These are phyloP conservation scores for Escallonia rubra DNA, from an alignment of 129 eudicot genomes.

Conservation along the genomic window DNA sequence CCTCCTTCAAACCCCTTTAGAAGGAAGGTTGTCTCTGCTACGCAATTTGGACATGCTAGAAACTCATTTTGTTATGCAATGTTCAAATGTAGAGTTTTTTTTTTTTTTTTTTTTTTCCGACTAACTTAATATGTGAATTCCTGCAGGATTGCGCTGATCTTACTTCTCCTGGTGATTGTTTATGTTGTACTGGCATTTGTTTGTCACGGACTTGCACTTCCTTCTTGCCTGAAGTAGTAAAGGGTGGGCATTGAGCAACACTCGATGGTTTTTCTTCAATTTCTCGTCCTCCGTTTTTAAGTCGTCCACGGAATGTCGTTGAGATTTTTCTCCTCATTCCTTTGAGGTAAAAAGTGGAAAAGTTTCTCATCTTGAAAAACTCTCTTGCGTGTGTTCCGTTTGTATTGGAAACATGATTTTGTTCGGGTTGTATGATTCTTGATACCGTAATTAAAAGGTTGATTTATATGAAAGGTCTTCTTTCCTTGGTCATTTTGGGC, in stretches of 20 bases:
- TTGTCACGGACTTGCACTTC: slow-evolving; percentile 77
- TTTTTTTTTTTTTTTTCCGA: not conserved
- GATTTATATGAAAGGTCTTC: not conserved
- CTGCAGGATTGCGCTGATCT: slow-evolving; percentile 74
- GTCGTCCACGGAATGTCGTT: slow-evolving; percentile 1
- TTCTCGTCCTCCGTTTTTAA: slow-evolving; percentile 1
- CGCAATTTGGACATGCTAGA: no score
- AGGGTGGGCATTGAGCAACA: not conserved
- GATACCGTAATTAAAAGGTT: not conserved
- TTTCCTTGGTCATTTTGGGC: no score
- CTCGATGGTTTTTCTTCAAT: not conserved
- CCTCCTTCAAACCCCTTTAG: no score
- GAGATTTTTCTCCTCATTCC: slow-evolving; percentile 1
- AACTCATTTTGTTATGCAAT: no score
- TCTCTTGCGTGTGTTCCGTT: slow-evolving; percentile 11
- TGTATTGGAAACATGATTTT: slow-evolving; percentile 9
- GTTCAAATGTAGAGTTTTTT: no score
- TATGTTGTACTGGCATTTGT: slow-evolving; percentile 74
- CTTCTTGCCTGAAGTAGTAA: slow-evolving; percentile 52
- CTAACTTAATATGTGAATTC: slow-evolving; percentile 4
- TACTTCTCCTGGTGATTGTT: slow-evolving; percentile 69
- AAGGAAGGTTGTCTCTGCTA: no score
- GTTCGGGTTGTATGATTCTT: slow-evolving; percentile 11
- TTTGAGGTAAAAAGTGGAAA: slow-evolving; percentile 21
- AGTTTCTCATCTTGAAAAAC: not conserved